A percentile compares a stretch with the other conserved stretches of the same genome.
Conservation (phyloP, 768 basidiomycete species). For the Lanmaoa pseudosensibilis region DNA sequence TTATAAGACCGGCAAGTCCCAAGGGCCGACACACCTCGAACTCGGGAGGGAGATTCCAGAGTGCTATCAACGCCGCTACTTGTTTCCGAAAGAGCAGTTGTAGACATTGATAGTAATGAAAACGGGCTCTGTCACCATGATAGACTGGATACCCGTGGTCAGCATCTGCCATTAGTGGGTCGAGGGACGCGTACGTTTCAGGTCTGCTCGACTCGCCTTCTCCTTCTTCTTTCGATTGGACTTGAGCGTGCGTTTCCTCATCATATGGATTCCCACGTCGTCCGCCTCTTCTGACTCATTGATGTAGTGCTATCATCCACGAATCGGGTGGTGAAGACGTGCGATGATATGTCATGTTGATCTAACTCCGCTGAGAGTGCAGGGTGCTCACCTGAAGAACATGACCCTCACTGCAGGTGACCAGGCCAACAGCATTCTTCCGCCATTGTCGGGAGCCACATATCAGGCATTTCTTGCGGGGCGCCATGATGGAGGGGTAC, state of each 20-base stretch:
- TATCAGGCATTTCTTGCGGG: conserved; percentile 63
- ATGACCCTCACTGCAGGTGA: conserved; percentile 90
- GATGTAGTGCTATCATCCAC: conserved; percentile 64
- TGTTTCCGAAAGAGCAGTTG: conserved; percentile 83
- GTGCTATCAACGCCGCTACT: conserved; percentile 51
- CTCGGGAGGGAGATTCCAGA: conserved; percentile 76
- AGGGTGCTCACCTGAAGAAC: conserved; percentile 67
- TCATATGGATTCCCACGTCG: conserved; percentile 56
- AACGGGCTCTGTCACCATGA: conserved; percentile 75
- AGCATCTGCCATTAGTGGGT: not conserved
- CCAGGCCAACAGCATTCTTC: conserved; percentile 78
- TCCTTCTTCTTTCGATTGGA: conserved; percentile 53
- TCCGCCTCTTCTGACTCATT: conserved; percentile 76
- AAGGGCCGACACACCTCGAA: conserved; percentile 60
- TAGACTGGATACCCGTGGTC: conserved; percentile 57
- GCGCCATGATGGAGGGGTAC: conserved; percentile 45
- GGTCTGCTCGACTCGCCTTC: conserved; percentile 52
- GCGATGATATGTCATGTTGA: not conserved
- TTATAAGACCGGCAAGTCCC: not conserved
- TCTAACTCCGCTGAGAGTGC: not conserved
- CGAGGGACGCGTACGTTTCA: conserved; percentile 46
- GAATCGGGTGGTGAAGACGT: not conserved
- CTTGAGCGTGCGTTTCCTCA: conserved; percentile 69
- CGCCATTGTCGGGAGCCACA: conserved; percentile 89
- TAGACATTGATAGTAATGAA: conserved; percentile 79